Conservation (phyloP, 345 rosid genomes). For the Citrus unshiu region DNA sequence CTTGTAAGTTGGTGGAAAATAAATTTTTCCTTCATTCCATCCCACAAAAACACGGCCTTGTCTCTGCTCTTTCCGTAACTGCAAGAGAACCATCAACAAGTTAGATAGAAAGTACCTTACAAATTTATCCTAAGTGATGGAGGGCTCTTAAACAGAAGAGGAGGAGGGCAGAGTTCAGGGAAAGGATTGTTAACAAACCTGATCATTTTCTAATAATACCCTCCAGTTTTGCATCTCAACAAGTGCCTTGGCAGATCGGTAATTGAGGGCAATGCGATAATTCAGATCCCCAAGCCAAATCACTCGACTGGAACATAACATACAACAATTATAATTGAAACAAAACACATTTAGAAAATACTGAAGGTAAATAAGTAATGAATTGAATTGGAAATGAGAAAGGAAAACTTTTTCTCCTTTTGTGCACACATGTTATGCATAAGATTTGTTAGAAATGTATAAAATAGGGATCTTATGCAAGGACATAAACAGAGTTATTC, state of each 20-base stretch:
- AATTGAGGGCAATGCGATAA: conserved; percentile 92
- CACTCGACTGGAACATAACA: conserved; percentile 58
- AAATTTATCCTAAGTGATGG: background rate
- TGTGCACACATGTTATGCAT: background rate
- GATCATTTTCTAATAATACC: conserved; percentile 89
- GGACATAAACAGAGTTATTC: background rate
- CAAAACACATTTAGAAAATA: background rate
- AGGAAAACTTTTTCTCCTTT: background rate
- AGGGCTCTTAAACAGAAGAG: background rate
- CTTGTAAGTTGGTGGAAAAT: conserved; percentile 98
- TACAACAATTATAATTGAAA: background rate
- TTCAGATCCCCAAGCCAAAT: conserved; percentile 99
- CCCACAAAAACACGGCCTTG: conserved; percentile 80
- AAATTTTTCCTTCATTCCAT: conserved; percentile 95
- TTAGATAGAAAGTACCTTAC: conserved; percentile 15
- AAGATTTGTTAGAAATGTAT: background rate
- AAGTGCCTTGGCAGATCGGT: conserved; percentile 95
- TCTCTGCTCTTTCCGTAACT: conserved; percentile 92
- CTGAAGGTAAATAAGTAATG: background rate
- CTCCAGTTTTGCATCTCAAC: conserved; percentile 99
- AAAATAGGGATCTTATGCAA: background rate
- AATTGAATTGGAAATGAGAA: background rate
- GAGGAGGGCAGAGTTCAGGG: background rate
- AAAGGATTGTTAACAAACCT: conserved; percentile 45
- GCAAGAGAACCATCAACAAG: conserved; percentile 19